Percentiles rank a stretch among this genome's conserved stretches.
Conservation (phyloP, 176 grass and related monocot species). For the Rhynchospora breviuscula region DNA sequence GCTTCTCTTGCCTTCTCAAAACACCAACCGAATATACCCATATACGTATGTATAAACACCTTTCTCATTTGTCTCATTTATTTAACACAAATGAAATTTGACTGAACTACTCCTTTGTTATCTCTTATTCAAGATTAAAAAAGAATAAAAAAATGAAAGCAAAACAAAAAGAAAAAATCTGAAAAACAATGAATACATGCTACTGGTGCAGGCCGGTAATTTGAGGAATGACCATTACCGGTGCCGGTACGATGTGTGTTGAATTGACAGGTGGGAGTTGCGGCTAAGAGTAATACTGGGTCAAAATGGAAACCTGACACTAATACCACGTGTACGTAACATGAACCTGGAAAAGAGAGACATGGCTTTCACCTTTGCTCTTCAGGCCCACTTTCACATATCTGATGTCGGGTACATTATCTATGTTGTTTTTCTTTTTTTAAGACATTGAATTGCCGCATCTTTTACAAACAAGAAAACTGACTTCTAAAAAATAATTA, state of each 20-base stretch:
- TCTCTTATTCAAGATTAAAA: neutral
- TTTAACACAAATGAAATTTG: constrained; percentile 45
- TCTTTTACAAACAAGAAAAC: neutral
- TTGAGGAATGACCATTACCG: neutral
- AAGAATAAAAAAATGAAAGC: neutral
- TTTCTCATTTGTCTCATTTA: neutral
- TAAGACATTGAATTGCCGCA: neutral
- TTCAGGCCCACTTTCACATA: constrained; percentile 11
- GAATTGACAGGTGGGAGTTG: constrained; percentile 29
- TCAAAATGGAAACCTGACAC: constrained; percentile 3
- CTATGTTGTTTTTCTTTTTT: neutral
- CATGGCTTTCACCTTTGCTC: constrained; percentile 25
- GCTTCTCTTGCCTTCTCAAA: constrained; percentile 66
- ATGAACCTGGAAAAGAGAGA: constrained; percentile 15
- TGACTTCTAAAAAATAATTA: neutral
- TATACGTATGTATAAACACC: constrained; percentile 52
- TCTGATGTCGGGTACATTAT: constrained; percentile 20
- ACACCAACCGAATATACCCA: constrained; percentile 69
- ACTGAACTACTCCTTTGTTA: neutral
- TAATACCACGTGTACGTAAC: constrained; percentile 32
- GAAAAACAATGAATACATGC: neutral
- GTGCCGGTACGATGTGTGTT: constrained; percentile 2
- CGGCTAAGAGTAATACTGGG: constrained; percentile 26
- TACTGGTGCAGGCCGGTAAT: constrained; percentile 7
- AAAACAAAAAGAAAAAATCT: neutral